Conservation (phyloP, 2,329 filamentous ascomycete genomes). For the Plectosphaerella plurivora region DNA sequence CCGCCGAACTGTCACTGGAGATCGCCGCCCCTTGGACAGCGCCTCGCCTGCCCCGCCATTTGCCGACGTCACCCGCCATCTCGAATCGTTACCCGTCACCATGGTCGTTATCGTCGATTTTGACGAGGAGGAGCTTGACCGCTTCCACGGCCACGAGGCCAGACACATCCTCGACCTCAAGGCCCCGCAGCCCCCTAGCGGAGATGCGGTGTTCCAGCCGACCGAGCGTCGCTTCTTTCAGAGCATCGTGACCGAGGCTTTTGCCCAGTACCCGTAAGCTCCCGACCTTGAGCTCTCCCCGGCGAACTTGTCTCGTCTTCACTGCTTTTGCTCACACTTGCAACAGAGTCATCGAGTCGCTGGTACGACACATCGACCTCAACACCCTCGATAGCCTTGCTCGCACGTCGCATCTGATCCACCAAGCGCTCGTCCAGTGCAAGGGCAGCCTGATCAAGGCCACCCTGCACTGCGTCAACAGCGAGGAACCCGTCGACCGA, state of each 20-base stretch:
- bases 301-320: background rate
- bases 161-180: background rate
- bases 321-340: background rate
- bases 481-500: slow-evolving; percentile 50
- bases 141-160: slow-evolving; percentile 5
- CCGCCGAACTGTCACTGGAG: too few relatives aligned
- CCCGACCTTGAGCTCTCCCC: background rate
- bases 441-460: slow-evolving; percentile 67
- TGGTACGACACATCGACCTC: slow-evolving; percentile 76
- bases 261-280: slow-evolving; percentile 31
- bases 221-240: slow-evolving; percentile 3
- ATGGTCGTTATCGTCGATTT: slow-evolving; percentile 19
- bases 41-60: background rate
- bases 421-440: slow-evolving; percentile 73
- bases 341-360: slow-evolving; percentile 67
- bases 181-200: background rate
- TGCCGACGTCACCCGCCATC: background rate
- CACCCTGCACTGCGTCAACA: slow-evolving; percentile 77
- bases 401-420: slow-evolving; percentile 75
- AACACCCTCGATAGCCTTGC: slow-evolving; percentile 83
- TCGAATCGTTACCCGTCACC: background rate
- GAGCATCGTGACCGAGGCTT: slow-evolving; percentile 22
- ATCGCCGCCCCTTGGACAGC: background rate
- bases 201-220: slow-evolving; percentile 1
- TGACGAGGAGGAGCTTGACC: slow-evolving; percentile 12